These are phyloP conservation scores for Nadsonia starkeyi-henricii DNA, from an alignment of 1,139 yeast genomes.

Conservation along the genomic window DNA sequence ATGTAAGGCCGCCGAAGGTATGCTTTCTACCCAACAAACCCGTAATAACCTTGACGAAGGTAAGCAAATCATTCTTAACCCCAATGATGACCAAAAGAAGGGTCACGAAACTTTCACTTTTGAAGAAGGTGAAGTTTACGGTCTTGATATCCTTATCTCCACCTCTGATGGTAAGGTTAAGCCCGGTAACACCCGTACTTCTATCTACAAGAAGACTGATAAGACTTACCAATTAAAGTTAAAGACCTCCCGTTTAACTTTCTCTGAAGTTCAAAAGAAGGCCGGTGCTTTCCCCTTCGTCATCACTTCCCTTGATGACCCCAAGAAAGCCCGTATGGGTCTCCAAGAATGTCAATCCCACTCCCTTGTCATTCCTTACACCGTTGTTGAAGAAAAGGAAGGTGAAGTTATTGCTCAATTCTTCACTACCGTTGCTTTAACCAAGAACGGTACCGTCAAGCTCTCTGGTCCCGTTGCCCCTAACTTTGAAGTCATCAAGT, in stretches of 20 bases:
- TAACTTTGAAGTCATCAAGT: constrained; percentile 38
- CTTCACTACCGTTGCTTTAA: constrained; percentile 65
- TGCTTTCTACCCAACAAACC: constrained; percentile 63
- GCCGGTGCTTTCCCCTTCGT: constrained; percentile 63
- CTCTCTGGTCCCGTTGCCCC: constrained; percentile 41
- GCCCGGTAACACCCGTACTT: constrained; percentile 46
- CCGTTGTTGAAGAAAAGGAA: constrained; percentile 54
- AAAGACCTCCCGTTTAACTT: constrained; percentile 55
- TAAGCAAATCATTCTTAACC: constrained; percentile 66
- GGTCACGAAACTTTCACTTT: constrained; percentile 53
- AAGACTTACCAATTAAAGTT: constrained; percentile 55
- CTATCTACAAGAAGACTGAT: constrained; percentile 64
- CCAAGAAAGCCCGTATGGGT: constrained; percentile 63
- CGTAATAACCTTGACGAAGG: constrained; percentile 61
- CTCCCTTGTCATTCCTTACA: constrained; percentile 55
- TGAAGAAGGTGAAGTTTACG: constrained; percentile 68
- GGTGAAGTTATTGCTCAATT: constrained; percentile 58
- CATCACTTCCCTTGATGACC: constrained; percentile 52
- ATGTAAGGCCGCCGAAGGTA: constrained; percentile 56
- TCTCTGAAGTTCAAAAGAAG: constrained; percentile 53
- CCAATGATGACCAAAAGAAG: constrained; percentile 50
- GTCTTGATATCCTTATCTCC: constrained; percentile 57
- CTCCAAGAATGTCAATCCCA: constrained; percentile 62
- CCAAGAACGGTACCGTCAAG: constrained; percentile 59
- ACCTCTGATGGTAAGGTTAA: constrained; percentile 60